Percentiles rank a stretch among this genome's conserved stretches.
Conservation (phyloP, 192 early-diverging fungal genomes). For the Umbelopsis sp. region DNA sequence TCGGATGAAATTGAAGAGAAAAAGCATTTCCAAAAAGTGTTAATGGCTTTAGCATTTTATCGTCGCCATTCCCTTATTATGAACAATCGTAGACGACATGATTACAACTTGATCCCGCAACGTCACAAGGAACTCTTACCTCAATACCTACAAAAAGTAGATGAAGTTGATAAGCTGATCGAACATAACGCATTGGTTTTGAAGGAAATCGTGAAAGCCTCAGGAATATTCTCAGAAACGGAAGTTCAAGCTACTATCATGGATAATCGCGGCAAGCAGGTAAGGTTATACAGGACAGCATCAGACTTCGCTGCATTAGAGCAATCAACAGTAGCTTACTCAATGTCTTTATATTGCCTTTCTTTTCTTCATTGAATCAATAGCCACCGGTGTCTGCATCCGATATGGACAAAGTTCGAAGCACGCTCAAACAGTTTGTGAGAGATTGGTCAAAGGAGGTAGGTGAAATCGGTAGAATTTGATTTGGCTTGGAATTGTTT, state of each 20-base stretch:
- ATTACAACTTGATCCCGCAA: conserved; percentile 62
- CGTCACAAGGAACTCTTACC: conserved; percentile 62
- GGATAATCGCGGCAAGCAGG: conserved; percentile 34
- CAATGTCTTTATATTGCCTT: background rate
- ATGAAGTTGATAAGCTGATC: conserved; percentile 59
- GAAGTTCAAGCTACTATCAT: conserved; percentile 21
- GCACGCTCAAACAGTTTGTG: conserved; percentile 92
- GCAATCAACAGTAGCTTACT: too few species aligned
- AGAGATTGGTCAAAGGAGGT: conserved; percentile 92
- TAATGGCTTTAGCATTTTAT: conserved; percentile 65
- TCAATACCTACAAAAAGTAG: conserved; percentile 63
- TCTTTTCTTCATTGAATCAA: conserved; percentile 5
- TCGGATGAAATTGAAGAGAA: conserved; percentile 28
- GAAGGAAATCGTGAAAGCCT: conserved; percentile 50
- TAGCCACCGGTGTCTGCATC: conserved; percentile 53
- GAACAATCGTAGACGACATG: conserved; percentile 62
- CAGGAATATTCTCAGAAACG: conserved; percentile 45
- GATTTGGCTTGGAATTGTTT: background rate
- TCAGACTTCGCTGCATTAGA: too few species aligned
- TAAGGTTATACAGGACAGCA: conserved; percentile 15
- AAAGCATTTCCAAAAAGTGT: conserved; percentile 53
- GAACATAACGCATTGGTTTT: conserved; percentile 60
- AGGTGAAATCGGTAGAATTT: too few species aligned
- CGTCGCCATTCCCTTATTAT: conserved; percentile 58
- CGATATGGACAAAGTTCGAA: conserved; percentile 89